Evolutionary conservation across 2,329 filamentous ascomycete genomes (phyloP).

Genomic region (Thelonectria discophora): DNA sequence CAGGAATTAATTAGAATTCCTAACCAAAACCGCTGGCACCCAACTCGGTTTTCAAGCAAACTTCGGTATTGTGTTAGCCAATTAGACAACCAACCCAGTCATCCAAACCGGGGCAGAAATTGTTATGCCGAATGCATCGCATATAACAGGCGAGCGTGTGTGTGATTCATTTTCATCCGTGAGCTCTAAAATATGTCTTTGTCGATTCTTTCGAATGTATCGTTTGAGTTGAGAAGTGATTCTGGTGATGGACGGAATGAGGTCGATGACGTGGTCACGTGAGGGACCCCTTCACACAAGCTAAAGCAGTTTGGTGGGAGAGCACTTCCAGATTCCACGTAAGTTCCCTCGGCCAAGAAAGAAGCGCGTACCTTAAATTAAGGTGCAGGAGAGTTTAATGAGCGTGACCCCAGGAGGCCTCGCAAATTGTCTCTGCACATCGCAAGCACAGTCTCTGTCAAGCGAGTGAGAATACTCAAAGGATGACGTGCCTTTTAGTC

Average conservation of each 20-base stretch:
- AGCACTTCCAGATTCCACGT: too few species aligned
- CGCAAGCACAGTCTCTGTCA: background rate
- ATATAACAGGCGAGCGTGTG: background rate
- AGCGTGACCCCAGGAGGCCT: constrained; percentile 17
- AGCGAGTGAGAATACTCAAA: background rate
- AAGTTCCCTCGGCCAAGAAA: too few species aligned
- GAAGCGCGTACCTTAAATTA: constrained; percentile 1
- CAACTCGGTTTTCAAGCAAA: background rate
- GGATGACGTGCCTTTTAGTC: background rate
- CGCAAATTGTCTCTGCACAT: background rate
- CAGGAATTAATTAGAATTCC: too few species aligned
- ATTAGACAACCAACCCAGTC: background rate
- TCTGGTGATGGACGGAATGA: background rate
- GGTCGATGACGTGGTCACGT: constrained; percentile 8
- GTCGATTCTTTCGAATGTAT: too few species aligned
- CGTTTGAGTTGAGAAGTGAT: too few species aligned
- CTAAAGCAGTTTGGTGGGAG: background rate
- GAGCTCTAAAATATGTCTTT: too few species aligned
- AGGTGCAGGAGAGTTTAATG: background rate
- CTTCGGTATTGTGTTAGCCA: background rate
- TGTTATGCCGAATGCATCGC: background rate
- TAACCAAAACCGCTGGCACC: background rate
- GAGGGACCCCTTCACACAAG: background rate
- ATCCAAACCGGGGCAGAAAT: background rate
- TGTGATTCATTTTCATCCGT: background rate